These are phyloP conservation scores for Metschnikowia baotianmanensis DNA, from an alignment of 805 yeast species.

Conservation along the genomic window DNA sequence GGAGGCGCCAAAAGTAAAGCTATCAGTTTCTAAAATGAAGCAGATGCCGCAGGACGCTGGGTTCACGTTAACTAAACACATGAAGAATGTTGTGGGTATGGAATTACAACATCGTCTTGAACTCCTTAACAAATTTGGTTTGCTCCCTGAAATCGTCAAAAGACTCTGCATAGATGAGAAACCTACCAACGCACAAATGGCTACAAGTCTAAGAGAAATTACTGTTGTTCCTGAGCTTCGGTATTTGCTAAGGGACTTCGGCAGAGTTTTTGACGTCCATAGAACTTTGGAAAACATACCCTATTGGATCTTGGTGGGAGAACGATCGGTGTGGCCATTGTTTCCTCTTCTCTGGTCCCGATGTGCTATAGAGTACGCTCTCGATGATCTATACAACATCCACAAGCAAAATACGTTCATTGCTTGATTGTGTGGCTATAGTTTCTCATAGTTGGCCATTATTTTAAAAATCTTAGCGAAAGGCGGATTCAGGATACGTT, in stretches of 20 bases:
- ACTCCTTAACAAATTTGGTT: conserved; percentile 73
- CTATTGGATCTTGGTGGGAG: conserved; percentile 90
- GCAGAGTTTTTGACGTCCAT: conserved; percentile 75
- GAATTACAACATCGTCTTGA: conserved; percentile 84
- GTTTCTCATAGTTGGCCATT: too few species aligned
- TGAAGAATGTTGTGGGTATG: conserved; percentile 60
- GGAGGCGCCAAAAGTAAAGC: conserved; percentile 12
- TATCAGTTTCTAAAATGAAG: conserved; percentile 20
- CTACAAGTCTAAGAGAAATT: conserved; percentile 64
- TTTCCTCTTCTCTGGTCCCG: conserved; percentile 82
- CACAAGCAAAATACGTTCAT: conserved; percentile 27
- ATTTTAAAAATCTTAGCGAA: too few species aligned
- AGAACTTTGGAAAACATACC: conserved; percentile 69
- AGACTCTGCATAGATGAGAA: conserved; percentile 85
- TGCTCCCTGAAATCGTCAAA: conserved; percentile 66
- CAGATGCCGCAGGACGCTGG: conserved; percentile 33
- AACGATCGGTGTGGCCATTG: conserved; percentile 89
- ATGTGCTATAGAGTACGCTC: conserved; percentile 83
- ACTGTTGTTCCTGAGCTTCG: conserved; percentile 87
- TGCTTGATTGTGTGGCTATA: too few species aligned
- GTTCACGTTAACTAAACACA: conserved; percentile 30
- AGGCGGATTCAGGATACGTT: too few species aligned
- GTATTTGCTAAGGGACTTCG: conserved; percentile 65
- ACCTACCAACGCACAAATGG: conserved; percentile 63
- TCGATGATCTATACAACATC: conserved; percentile 67